phyloP scores from a whole-genome alignment of 768 basidiomycete species.

The Ramaria rubella region DNA sequence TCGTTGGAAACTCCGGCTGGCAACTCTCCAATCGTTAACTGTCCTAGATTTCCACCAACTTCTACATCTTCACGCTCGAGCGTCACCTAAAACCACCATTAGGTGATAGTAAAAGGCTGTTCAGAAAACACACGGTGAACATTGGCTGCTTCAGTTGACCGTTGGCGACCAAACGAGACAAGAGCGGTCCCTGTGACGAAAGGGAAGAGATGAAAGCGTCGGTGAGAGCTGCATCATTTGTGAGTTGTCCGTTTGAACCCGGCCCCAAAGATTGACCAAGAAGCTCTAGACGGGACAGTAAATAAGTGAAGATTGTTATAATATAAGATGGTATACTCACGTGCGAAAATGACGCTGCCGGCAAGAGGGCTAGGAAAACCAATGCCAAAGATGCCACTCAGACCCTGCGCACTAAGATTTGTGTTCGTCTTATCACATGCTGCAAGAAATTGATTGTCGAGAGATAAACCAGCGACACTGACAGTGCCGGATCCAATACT shows the following conservation, averaged over 20 bases:
- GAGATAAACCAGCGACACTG: neutral
- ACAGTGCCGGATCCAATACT: neutral
- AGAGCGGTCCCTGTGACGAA: neutral
- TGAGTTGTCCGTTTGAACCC: neutral
- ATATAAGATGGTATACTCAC: neutral
- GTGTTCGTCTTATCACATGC: neutral
- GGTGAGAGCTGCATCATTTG: neutral
- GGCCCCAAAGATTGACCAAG: too few species aligned
- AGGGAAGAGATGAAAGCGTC: slow-evolving; percentile 2
- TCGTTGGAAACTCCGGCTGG: slow-evolving; percentile 3
- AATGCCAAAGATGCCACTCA: slow-evolving; percentile 4
- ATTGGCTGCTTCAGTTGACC: slow-evolving; percentile 7
- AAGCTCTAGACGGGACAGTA: neutral
- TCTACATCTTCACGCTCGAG: slow-evolving; percentile 6
- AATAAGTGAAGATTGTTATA: neutral
- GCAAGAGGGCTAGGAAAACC: slow-evolving; percentile 6
- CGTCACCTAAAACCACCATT: neutral
- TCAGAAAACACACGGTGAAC: slow-evolving; percentile 4
- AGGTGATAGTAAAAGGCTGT: neutral
- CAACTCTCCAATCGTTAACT: neutral
- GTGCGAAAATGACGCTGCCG: slow-evolving; percentile 1
- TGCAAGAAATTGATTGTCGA: slow-evolving; percentile 3
- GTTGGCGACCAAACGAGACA: neutral
- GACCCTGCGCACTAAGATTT: neutral
- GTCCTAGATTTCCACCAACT: slow-evolving; percentile 7